Evolutionary conservation across 2,329 filamentous ascomycete species (phyloP), one percentile per base, ranked within the genome.

Genomic region (Gaeumannomyces sp.): DNA sequence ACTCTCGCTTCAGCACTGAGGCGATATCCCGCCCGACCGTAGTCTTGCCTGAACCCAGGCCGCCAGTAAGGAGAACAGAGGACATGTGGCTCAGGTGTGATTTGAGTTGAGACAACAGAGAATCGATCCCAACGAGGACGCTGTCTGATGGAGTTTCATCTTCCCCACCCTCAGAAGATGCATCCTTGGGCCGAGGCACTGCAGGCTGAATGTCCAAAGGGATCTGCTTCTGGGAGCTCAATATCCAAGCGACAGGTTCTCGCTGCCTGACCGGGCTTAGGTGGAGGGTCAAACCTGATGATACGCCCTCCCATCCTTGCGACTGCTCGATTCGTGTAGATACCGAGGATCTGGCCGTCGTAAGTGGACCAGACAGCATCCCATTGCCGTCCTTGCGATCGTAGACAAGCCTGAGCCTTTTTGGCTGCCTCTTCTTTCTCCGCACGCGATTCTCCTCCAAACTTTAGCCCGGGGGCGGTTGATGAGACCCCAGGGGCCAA

Each of bases 31-130:
- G 90, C 4, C 91, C 86, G 33, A 97, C 84, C 0, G 88, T 88
- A 2, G 92, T 93, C 78, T 99, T 99, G 31, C 95, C 95, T 28
- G 93, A 89, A 0, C 95, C 95, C 69, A 97, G 85, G 0, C 91
- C 92, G 56, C 95, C 95, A 0, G 93, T 96, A 59, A 99, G 77
- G 29, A 99, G 81, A 1, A 97, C 91, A 0, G 95, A 98, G 0
- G 94, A 97, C 68, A 91, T 86, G 70, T 96, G 91, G 0, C 89
- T 86, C 4, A 99, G 79, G 70, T 96, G 91, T 2, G 86, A 88
- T 66, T 89, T 82, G 27, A 96, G 81, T 69, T 92, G 87, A 7
- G 84, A 81, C 33, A 97, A 83, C 0, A 96, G 79, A 2, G 83
- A 79, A 70, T 98, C 92, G 65, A 98, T 94, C 1, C 93, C 94